Base-by-base conservation (phyloP, 441 rosid species). In the Theobroma grandiflorum region DNA sequence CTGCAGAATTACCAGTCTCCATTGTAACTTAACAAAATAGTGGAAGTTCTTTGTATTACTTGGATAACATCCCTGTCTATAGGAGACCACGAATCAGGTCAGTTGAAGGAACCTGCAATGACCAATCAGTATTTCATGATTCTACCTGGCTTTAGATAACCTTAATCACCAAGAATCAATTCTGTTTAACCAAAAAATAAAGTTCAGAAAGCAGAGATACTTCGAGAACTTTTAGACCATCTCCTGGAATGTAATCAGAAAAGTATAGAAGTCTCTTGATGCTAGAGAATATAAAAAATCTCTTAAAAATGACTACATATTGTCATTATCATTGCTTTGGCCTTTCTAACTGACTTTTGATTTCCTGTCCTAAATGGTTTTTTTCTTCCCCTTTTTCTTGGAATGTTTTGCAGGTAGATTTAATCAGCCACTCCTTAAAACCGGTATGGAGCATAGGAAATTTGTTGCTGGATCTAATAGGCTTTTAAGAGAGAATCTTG, bases 51-150 rank as follows among this genome's bases (percentile, higher is more conserved):
- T 76, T 35, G 72, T 53, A n/a, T 26, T 79, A 50, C 64, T 33
- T 53, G 68, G 55, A 26, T 49, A 15, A 45, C 57, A 18, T 58
- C 58, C 31, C 20, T 55, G 66, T 33, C 64, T 10, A 40, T 61
- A 5, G 67, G 55, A 73, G 74, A 80, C 18, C 14, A 42, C 42
- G 35, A 53, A 78, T 40, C 77, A 78, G 84, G 84, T 81, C 74
- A 72, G 84, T 78, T 42, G 38, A 80, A 66, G 70, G 53, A 43
- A 62, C 43, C 69, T 35, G 47, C 70, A 33, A 18, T 15, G 47
- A 26, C 45, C 42, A 37, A 64, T 75, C 5, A 33, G 20, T 22
- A 35, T 64, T 55, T 72, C 70, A 26, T 55, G 58, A 70, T 63
- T 71, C 69, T 59, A 4, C 72, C 74, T 3, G 53, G 14, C 58